Evolutionary conservation across 768 basidiomycete genomes (phyloP), one percentile per base, ranked within the genome.

Genomic region (Cystofilobasidium ferigula): DNA sequence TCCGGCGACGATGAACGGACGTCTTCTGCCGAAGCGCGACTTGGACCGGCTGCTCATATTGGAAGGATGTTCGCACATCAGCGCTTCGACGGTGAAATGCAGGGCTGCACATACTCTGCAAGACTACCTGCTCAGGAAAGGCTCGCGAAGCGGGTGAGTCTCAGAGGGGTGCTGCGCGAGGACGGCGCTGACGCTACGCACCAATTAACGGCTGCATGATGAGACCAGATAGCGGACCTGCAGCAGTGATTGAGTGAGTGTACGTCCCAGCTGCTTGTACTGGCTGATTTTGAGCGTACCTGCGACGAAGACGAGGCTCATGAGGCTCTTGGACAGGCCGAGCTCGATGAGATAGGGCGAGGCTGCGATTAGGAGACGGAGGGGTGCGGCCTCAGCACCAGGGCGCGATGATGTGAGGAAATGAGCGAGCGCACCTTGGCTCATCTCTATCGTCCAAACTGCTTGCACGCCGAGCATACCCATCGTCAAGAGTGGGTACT

Each of bases 371-470:
- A 9, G 16, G 20, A 9, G 42, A 6, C 14, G n/a, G n/a, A n/a
- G n/a, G n/a, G n/a, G n/a, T n/a, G n/a, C n/a, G n/a, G n/a, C n/a
- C n/a, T n/a, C n/a, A n/a, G n/a, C n/a, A n/a, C n/a, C n/a, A n/a
- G n/a, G n/a, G n/a, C n/a, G n/a, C n/a, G n/a, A n/a, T n/a, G n/a
- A n/a, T n/a, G n/a, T n/a, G n/a, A n/a, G n/a, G n/a, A n/a, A n/a
- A n/a, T n/a, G n/a, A n/a, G n/a, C n/a, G 3, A 24, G 58, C 71
- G 40, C 62, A 77, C 88, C 89, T 69, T 94, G 92, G 0, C 88
- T 86, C 89, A 95, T 92, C 73, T 95, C 92, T 16, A 94, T 86
- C 1, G 86, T 87, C 93, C 93, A 95, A 56, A 94, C 83, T 51
- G 90, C 51, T 38, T 63, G 62, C 5, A 63, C 51, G 24, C 62